phyloP scores from a whole-genome alignment of 2,329 filamentous ascomycete species.

The Aspergillus ibericus region DNA sequence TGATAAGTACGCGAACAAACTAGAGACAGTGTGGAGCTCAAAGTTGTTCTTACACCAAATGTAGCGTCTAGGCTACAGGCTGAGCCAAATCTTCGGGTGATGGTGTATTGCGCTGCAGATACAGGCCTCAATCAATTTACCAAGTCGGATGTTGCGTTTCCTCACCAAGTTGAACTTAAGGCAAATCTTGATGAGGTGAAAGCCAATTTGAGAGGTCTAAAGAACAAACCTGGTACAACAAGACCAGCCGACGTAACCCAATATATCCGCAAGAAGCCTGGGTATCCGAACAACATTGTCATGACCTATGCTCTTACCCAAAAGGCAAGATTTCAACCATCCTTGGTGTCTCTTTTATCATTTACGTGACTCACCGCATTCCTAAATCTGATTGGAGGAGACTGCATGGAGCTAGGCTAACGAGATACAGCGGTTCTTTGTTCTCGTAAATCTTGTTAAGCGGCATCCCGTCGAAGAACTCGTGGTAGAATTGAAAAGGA shows the following conservation, averaged over 20 bases:
- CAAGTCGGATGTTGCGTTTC: slow-evolving; percentile 75
- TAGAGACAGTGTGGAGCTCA: slow-evolving; percentile 58
- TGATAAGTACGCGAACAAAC: slow-evolving; percentile 58
- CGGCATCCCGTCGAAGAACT: slow-evolving; percentile 70
- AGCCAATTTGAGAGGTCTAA: slow-evolving; percentile 89
- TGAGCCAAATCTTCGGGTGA: slow-evolving; percentile 67
- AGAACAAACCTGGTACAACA: slow-evolving; percentile 94
- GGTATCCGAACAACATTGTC: slow-evolving; percentile 73
- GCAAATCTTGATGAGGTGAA: slow-evolving; percentile 86
- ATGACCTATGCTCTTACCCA: slow-evolving; percentile 90
- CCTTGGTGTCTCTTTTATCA: not conserved
- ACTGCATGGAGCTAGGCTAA: not conserved
- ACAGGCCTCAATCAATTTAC: slow-evolving; percentile 57
- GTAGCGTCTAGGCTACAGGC: slow-evolving; percentile 56
- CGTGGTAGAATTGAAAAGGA: slow-evolving; percentile 63
- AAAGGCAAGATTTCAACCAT: slow-evolving; percentile 60
- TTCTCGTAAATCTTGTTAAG: slow-evolving; percentile 74
- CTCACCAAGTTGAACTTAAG: slow-evolving; percentile 87
- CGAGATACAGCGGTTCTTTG: slow-evolving; percentile 64
- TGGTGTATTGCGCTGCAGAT: slow-evolving; percentile 80
- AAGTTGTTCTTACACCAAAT: slow-evolving; percentile 58
- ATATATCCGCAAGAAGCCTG: slow-evolving; percentile 64
- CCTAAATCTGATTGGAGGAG: no score
- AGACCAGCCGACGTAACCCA: slow-evolving; percentile 88
- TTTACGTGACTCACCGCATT: no score